Conservation (phyloP, 306 rosid genomes). For the Trifolium dubium region DNA sequence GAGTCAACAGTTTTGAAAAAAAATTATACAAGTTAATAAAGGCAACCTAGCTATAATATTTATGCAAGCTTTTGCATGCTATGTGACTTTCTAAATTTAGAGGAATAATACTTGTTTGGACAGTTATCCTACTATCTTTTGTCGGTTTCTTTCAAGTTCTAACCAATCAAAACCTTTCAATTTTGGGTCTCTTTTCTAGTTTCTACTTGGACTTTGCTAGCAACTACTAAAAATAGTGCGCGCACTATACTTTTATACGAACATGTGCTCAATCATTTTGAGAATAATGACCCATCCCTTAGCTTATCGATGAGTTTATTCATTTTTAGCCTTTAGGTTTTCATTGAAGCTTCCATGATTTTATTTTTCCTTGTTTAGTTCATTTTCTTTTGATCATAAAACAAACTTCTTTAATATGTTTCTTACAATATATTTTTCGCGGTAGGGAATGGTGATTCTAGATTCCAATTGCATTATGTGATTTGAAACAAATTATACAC, state of each 20-base stretch:
- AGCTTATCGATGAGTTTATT: conserved; percentile 2
- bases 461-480: not conserved
- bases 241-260: not conserved
- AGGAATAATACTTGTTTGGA: conserved; percentile 30
- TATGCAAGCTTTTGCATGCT: conserved; percentile 11
- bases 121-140: conserved; percentile 13
- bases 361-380: not conserved
- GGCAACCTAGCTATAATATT: conserved; percentile 7
- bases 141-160: conserved; percentile 13
- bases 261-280: conserved; percentile 26
- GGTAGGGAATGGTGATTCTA: not conserved
- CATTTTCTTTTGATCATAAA: not conserved
- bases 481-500: not conserved
- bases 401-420: not conserved
- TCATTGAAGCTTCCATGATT: not conserved
- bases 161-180: not conserved
- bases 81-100: conserved; percentile 19
- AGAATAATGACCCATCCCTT: conserved; percentile 28
- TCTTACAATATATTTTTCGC: not conserved
- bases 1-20: not conserved
- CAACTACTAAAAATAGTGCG: conserved; percentile 17
- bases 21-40: not conserved
- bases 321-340: conserved; percentile 9
- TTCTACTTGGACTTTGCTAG: conserved; percentile 37
- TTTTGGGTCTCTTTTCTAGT: not conserved